Percentiles rank a stretch among this genome's conserved stretches.
Evolutionary conservation across 441 rosid species (phyloP).

Genomic region (Gossypium schwendimanii): DNA sequence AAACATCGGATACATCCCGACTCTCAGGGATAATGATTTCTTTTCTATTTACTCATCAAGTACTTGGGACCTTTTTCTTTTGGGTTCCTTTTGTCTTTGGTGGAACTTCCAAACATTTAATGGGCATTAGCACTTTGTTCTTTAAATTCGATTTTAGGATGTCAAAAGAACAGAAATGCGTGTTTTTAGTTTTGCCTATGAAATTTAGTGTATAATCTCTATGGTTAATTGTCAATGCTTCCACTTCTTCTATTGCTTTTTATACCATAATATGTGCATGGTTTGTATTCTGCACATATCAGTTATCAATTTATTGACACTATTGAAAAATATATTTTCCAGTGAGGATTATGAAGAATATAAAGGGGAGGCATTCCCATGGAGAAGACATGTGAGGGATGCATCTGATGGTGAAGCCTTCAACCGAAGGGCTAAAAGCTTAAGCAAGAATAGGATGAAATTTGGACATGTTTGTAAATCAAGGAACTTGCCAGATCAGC

Average conservation of each 20-base stretch:
- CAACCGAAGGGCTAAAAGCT: constrained; percentile 33
- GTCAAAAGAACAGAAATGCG: background rate
- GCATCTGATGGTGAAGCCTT: constrained; percentile 35
- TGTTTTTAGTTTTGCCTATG: constrained; percentile 6
- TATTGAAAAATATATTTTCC: constrained; percentile 21
- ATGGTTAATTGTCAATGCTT: background rate
- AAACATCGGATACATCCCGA: background rate
- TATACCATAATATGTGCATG: background rate
- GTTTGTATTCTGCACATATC: background rate
- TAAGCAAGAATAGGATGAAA: constrained; percentile 31
- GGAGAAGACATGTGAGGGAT: constrained; percentile 58
- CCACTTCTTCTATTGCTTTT: constrained; percentile 4
- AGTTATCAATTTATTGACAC: background rate
- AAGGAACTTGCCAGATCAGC: constrained; percentile 36
- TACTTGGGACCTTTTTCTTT: background rate
- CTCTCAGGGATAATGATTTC: background rate
- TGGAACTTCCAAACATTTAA: background rate
- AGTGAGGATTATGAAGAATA: constrained; percentile 59
- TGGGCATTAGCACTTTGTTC: background rate
- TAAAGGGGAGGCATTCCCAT: constrained; percentile 53
- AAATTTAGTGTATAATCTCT: background rate
- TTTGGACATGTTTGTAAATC: constrained; percentile 39
- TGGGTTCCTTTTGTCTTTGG: background rate
- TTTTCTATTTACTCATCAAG: background rate
- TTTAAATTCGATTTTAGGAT: background rate